Conservation (phyloP, 2,329 filamentous ascomycete species). For the Cladophialophora chaetospira region DNA sequence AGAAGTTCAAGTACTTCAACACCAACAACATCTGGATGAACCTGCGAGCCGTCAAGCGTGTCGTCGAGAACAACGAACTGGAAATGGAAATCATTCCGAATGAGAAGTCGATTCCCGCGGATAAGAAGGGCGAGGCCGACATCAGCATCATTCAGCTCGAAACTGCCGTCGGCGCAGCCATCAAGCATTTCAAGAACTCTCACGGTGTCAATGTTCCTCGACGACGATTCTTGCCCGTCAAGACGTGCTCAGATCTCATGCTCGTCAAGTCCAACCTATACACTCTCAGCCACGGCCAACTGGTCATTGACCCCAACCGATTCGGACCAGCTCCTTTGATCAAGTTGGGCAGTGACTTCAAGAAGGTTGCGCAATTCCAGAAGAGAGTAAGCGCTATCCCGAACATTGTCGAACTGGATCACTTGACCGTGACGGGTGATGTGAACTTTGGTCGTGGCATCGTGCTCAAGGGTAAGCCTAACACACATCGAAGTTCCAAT, state of each 20-base stretch:
- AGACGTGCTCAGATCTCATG: slow-evolving; percentile 99
- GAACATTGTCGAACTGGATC: slow-evolving; percentile 57
- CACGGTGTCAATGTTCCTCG: slow-evolving; percentile 99
- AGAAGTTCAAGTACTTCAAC: slow-evolving; percentile 99
- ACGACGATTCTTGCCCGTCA: slow-evolving; percentile 97
- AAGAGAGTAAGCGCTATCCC: slow-evolving; percentile 54
- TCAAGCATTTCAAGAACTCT: slow-evolving; percentile 97
- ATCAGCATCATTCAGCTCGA: slow-evolving; percentile 97
- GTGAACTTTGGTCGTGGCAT: slow-evolving; percentile 96
- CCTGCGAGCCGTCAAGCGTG: slow-evolving; percentile 93
- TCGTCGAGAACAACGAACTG: slow-evolving; percentile 97
- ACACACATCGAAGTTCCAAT: background rate
- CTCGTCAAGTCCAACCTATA: slow-evolving; percentile 99
- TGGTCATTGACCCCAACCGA: slow-evolving; percentile 93
- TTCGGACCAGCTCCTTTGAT: slow-evolving; percentile 97
- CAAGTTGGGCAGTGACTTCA: slow-evolving; percentile 98
- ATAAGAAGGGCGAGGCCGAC: slow-evolving; percentile 99
- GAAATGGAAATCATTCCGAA: slow-evolving; percentile 99
- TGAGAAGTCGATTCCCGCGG: slow-evolving; percentile 95
- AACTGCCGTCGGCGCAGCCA: slow-evolving; percentile 96
- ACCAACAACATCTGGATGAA: slow-evolving; percentile 99
- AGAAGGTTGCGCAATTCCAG: slow-evolving; percentile 87
- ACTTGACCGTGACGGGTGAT: slow-evolving; percentile 95
- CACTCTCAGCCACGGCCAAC: slow-evolving; percentile 96
- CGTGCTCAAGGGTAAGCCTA: slow-evolving; percentile 74